Conservation (phyloP, 768 basidiomycete species). For the Panaeolus cyanescens region DNA sequence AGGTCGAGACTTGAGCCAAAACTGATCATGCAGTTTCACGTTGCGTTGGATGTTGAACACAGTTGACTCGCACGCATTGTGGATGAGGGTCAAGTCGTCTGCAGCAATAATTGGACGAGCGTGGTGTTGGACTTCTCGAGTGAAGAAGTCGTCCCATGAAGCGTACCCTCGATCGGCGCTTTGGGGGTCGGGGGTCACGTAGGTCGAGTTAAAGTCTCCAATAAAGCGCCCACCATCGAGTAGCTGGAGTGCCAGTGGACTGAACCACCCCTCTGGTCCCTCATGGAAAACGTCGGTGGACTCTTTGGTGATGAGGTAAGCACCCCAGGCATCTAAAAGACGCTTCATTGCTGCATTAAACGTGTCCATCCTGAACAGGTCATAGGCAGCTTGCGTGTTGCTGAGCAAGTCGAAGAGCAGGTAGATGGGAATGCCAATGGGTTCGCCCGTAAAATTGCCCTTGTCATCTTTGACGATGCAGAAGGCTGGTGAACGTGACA, state of each 20-base stretch:
- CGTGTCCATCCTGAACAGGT: constrained; percentile 37
- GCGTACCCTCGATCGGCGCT: constrained; percentile 43
- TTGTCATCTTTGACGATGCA: not conserved
- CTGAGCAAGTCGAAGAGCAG: constrained; percentile 21
- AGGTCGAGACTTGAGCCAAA: too few relatives aligned
- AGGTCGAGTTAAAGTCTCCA: not conserved
- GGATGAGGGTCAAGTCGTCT: constrained; percentile 35
- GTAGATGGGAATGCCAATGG: not conserved
- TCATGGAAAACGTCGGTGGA: constrained; percentile 45
- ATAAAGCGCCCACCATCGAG: constrained; percentile 19
- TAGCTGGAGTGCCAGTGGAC: constrained; percentile 12
- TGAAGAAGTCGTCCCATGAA: constrained; percentile 62
- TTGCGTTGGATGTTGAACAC: constrained; percentile 40
- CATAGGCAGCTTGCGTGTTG: constrained; percentile 31
- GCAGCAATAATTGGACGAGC: constrained; percentile 38
- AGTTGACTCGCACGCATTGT: constrained; percentile 55
- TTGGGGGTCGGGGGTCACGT: constrained; percentile 42
- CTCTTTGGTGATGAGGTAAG: constrained; percentile 42
- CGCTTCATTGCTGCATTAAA: constrained; percentile 42
- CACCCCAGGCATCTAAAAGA: constrained; percentile 45
- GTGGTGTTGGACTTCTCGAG: constrained; percentile 36
- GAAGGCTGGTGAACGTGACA: not conserved
- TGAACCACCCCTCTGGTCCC: constrained; percentile 47
- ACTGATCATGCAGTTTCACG: constrained; percentile 40
- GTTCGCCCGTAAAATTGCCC: not conserved